These are phyloP conservation scores for Hibiscus syriacus DNA, from an alignment of 345 rosid species.

Conservation along the genomic window DNA sequence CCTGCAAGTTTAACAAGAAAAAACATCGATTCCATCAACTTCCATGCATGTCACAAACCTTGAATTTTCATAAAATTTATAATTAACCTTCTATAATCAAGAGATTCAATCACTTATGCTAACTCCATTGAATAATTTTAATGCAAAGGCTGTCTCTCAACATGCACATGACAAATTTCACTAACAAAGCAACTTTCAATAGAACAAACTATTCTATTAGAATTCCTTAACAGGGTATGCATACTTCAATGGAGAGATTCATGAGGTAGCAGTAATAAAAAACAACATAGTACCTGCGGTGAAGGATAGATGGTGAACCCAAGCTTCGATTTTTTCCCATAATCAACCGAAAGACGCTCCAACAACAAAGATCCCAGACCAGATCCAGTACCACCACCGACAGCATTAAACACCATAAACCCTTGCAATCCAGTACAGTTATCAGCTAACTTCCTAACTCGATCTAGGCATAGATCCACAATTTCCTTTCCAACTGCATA, in stretches of 20 bases:
- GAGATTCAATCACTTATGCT: background rate
- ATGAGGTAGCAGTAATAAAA: background rate
- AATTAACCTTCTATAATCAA: background rate
- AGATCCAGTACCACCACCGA: background rate
- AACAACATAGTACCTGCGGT: background rate
- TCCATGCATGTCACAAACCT: background rate
- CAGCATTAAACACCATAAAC: background rate
- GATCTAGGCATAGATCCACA: background rate
- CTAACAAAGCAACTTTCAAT: background rate
- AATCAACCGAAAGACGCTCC: background rate
- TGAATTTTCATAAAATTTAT: no score
- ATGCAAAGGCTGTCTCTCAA: background rate
- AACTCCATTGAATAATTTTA: no score
- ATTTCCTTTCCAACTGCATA: background rate
- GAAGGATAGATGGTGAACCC: background rate
- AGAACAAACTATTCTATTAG: background rate
- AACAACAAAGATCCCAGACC: background rate
- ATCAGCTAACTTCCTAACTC: background rate
- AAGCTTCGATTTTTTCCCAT: background rate
- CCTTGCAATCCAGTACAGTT: background rate
- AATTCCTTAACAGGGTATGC: background rate
- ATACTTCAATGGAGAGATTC: background rate
- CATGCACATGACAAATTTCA: background rate
- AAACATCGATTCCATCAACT: background rate
- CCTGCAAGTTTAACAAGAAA: background rate